Conservation (phyloP, 2,329 filamentous ascomycete species). For the Lasiodiplodia sp. region DNA sequence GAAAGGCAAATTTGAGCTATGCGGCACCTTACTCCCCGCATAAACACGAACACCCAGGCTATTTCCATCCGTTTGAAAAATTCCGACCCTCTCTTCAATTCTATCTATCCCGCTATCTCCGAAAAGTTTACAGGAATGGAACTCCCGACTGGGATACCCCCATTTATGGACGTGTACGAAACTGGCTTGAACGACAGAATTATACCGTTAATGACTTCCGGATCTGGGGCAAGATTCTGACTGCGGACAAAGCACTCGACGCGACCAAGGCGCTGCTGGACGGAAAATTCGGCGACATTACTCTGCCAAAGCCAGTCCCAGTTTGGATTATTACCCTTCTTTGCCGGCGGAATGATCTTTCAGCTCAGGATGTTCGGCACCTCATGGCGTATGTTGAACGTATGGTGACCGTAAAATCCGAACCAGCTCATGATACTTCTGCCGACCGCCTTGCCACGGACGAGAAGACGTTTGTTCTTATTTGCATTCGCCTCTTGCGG, state of each 20-base stretch:
- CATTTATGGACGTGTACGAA: neutral
- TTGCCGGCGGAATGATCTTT: slow-evolving; percentile 53
- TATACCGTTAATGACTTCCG: slow-evolving; percentile 11
- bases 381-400: slow-evolving; percentile 41
- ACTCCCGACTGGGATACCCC: neutral
- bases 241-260: neutral
- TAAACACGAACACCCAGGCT: neutral
- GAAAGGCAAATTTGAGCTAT: slow-evolving; percentile 26
- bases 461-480: slow-evolving; percentile 41
- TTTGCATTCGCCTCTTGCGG: slow-evolving; percentile 57
- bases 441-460: neutral
- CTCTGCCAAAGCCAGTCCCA: slow-evolving; percentile 42
- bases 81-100: slow-evolving; percentile 11
- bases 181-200: slow-evolving; percentile 2
- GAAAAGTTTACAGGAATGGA: neutral
- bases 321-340: slow-evolving; percentile 58
- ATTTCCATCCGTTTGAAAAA: neutral
- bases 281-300: neutral
- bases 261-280: neutral
- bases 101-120: slow-evolving; percentile 9
- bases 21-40: neutral
- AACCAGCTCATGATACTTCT: slow-evolving; percentile 13
- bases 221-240: slow-evolving; percentile 21
- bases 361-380: slow-evolving; percentile 50
- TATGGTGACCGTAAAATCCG: neutral